Base-by-base conservation (phyloP, 139 green algal species). In the Chlorella sp. region DNA sequence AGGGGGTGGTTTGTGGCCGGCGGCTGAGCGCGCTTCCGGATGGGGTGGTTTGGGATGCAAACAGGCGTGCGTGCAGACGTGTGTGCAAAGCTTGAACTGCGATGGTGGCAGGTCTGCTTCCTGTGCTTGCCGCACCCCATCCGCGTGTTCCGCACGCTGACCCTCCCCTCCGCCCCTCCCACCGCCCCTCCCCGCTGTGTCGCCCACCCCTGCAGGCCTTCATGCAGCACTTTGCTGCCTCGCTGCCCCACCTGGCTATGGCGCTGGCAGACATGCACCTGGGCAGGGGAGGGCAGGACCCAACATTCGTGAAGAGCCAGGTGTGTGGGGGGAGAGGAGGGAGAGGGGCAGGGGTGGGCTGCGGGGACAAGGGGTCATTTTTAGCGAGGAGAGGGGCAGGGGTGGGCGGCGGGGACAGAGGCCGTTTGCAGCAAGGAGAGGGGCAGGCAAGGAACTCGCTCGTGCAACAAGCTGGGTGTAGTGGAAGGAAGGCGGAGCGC, bases 181-280 rank as follows among this genome's bases (percentile, higher is more conserved):
- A 71, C 24, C 11, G 64, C 24, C 22, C 14, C 36, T 64, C 2
- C 19, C 83, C 2, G 16, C 64, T n/a, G n/a, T n/a, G n/a, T n/a
- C n/a, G n/a, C 48, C 48, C 24, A 0, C 14, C 32, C n/a, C n/a
- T 88, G 71, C 66, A 89, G 85, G 68, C 85, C 18, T 89, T 89
- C 71, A 83, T 89, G 85, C 85, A 89, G 85, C 86, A 89, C 75
- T 85, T 89, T 68, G 73, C 64, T 0, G 87, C 87, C 78, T 68
- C 42, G 37, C 60, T 90, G 87, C 87, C 87, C 19, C 87, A 90
- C 61, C 39, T 90, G 78, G 87, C 87, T 37, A 86, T 90, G 87
- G 79, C 64, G 61, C 64, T 86, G 37, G 78, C 87, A n/a, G 87
- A 90, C 64, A 19, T 90, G 78, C 87, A 90, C 79, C 61, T 77